A percentile compares a stretch with the other conserved stretches of the same genome.
Conservation (phyloP, 805 yeast genomes). For the Priceomyces haplophilus region DNA sequence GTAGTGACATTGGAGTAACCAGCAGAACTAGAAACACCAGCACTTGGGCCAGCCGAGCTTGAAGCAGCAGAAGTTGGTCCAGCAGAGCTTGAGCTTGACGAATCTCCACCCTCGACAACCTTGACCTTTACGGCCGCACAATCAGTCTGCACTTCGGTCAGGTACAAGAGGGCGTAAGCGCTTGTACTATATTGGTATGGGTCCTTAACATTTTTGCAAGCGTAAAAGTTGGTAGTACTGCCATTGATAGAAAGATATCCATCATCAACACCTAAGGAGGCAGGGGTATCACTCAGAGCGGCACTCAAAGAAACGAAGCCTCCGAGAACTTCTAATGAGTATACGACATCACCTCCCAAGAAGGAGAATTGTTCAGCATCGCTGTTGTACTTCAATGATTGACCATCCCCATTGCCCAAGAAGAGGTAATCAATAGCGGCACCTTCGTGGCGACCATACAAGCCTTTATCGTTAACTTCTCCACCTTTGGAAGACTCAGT, state of each 20-base stretch:
- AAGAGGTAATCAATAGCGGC: conserved; percentile 44
- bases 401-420: conserved; percentile 22
- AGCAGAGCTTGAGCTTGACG: neutral
- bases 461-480: conserved; percentile 24
- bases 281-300: conserved; percentile 8
- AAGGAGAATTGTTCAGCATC: neutral
- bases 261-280: conserved; percentile 12
- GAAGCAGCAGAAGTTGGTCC: neutral
- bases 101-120: neutral
- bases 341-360: neutral
- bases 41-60: no score
- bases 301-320: conserved; percentile 13
- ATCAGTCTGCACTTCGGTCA: neutral
- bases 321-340: neutral
- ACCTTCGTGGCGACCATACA: conserved; percentile 39
- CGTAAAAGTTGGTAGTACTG: conserved; percentile 18
- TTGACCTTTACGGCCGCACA: conserved; percentile 8
- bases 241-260: conserved; percentile 17
- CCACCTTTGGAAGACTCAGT: conserved; percentile 22
- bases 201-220: conserved; percentile 26
- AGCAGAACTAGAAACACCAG: neutral
- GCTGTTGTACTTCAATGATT: conserved; percentile 19
- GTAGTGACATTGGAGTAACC: neutral
- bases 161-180: conserved; percentile 14
- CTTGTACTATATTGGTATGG: conserved; percentile 24